Base-by-base conservation (phyloP, 371 early-diverging fungal species). In the Funneliformis caledonium region DNA sequence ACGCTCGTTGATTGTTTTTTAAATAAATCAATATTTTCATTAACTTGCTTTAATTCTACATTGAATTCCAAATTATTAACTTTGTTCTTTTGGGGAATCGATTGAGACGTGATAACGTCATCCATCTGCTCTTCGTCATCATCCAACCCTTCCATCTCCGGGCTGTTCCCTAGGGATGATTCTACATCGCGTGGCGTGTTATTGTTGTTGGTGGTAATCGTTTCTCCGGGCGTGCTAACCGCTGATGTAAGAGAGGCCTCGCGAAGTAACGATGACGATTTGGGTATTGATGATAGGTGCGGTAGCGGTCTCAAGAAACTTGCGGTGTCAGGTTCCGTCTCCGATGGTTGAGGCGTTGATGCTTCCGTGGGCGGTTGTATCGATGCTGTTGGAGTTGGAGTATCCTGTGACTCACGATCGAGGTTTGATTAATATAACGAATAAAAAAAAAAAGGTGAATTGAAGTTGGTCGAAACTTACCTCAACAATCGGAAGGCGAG, bases 331-430 rank as follows among this genome's bases (percentile, higher is more conserved):
- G 62, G 31, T 61, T 87, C 85, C 26, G 87, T 86, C 43, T 87
- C 85, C 74, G 86, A 85, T 26, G 87, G 86, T 65, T 84, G 84
- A 70, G 88, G 86, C 31, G 77, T 78, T 45, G 82, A 82, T 10
- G 80, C 78, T 61, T 85, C 85, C 45, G 86, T 85, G 4, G 84
- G 84, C 42, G 86, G 85, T 5, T 82, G 82, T 42, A 86, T 84
- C 8, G 86, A 85, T 33, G 86, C 84, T 16, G 83, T 81, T 45
- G 78, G 78, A 26, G 78, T 78, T 26, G 78, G 67, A 19, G 67
- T 78, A 33, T 78, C 78, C 78, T 78, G 16, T 19, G 31, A 48
- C 31, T 45, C 26, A 6, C 50, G 22, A n/a, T 31, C 26, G 43
- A 42, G 3, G 7, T 10, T 12, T 26, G 19, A 37, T 52, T 31